Evolutionary conservation across 148 eudicot genomes (phyloP), one percentile per base, ranked within the genome.

Genomic region (Agrostemma githago): DNA sequence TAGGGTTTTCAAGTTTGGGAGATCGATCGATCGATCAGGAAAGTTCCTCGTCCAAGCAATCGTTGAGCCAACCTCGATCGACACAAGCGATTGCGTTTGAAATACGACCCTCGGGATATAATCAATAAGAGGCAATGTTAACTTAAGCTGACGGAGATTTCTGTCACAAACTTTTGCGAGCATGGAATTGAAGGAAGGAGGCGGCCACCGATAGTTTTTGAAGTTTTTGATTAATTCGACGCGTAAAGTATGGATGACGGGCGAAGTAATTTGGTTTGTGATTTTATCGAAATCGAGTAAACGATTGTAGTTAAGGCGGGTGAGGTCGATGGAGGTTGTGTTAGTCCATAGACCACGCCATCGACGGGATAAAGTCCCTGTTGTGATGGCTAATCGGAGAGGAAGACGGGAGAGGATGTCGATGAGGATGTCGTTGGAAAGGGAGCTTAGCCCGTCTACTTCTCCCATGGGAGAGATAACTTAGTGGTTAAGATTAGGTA

Each of bases 371-470:
- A 62, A 26, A 10, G 37, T 19, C 14, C 40, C 65, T 38, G 65
- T 62, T 6, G 11, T 15, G 12, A 62, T 62, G 65, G 39, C 19
- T 21, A 62, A 21, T 62, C 9, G 19, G 65, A 26, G 11, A 20
- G 65, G 65, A 62, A 62, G 65, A 3, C 14, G 65, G 65, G 11
- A 16, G 39, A 62, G 9, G 2, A 62, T 62, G 1, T 5, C 11
- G 11, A 62, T 62, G 26, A 62, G 39, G 21, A 62, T 21, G 11
- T 62, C 65, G 65, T 62, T n/a, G n/a, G n/a, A n/a, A n/a, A n/a
- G n/a, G 11, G 39, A 62, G 6, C 65, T 62, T 39, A 62, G 65
- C 65, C 65, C 26, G 39, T 62, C 65, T 62, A 19, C 39, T 62
- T 39, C 26, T 4, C 21, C n/a, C n/a, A n/a, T n/a, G n/a, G n/a